phyloP scores from a whole-genome alignment of 345 rosid genomes.

The Eucalyptus sp. region DNA sequence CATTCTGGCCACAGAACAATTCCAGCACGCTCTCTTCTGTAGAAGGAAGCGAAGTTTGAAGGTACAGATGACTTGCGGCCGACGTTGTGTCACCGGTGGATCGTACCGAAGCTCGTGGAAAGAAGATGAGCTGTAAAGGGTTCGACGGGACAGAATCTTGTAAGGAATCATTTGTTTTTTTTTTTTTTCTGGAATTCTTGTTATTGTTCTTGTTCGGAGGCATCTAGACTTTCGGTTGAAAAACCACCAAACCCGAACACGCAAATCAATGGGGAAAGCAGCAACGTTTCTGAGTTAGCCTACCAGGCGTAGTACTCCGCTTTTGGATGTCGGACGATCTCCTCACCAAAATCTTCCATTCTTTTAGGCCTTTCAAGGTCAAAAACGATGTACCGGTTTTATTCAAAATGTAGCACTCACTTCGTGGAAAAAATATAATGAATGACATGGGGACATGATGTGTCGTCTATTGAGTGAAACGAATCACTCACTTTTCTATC shows the following conservation, averaged over 20 bases:
- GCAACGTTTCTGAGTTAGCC: not conserved
- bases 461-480: not conserved
- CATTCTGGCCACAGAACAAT: not conserved
- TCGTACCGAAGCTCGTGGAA: not conserved
- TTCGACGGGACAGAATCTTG: not conserved
- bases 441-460: not conserved
- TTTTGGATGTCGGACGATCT: not conserved
- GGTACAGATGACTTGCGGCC: not conserved
- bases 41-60: not conserved
- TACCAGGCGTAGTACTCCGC: not conserved
- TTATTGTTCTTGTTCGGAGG: not conserved
- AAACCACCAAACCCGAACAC: not conserved
- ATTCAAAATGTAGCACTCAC: not conserved
- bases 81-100: not conserved
- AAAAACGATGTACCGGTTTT: not conserved
- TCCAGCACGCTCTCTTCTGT: not conserved
- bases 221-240: not conserved
- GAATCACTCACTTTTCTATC: not conserved
- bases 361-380: not conserved
- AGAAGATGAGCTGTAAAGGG: not conserved
- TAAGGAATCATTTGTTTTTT: not conserved
- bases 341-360: not conserved
- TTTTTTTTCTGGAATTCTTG: not conserved
- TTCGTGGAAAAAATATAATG: not conserved
- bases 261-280: not conserved